A percentile compares a stretch with the other conserved stretches of the same genome.
phyloP scores from a whole-genome alignment of 495 filamentous ascomycete genomes.

The Penicillium argentinense region DNA sequence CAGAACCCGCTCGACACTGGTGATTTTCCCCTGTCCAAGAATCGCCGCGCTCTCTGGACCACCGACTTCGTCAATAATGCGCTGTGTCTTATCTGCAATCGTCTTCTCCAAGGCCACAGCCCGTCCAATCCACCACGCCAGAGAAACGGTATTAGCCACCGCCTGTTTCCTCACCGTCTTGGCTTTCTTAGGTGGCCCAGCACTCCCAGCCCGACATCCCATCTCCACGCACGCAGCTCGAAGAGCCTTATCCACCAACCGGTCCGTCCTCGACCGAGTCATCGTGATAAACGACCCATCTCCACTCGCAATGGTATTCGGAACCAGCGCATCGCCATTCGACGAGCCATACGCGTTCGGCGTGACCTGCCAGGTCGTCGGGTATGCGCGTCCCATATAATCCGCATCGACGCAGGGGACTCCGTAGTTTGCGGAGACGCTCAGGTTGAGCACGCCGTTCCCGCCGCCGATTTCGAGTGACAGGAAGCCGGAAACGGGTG shows the following conservation, averaged over 20 bases:
- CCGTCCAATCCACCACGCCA: constrained; percentile 48
- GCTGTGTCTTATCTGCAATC: constrained; percentile 48
- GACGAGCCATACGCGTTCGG: constrained; percentile 27
- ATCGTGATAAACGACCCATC: constrained; percentile 37
- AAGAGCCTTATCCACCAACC: constrained; percentile 31
- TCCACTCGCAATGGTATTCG: constrained; percentile 36
- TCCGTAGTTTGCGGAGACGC: constrained; percentile 23
- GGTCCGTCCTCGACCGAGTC: constrained; percentile 34
- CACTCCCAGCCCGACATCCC: constrained; percentile 31
- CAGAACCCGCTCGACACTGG: constrained; percentile 53
- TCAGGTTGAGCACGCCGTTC: constrained; percentile 37
- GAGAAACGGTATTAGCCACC: constrained; percentile 39
- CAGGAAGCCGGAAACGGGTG: constrained; percentile 28
- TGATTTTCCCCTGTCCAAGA: constrained; percentile 62
- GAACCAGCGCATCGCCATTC: constrained; percentile 27
- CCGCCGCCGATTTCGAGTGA: constrained; percentile 39
- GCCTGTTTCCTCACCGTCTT: constrained; percentile 28
- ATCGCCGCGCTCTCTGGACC: constrained; percentile 51
- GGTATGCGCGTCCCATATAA: constrained; percentile 38
- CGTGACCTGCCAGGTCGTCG: constrained; percentile 35
- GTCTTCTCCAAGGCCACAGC: constrained; percentile 50
- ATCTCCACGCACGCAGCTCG: constrained; percentile 34
- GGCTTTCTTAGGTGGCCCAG: constrained; percentile 30
- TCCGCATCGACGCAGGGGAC: constrained; percentile 39
- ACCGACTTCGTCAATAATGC: constrained; percentile 57